Percentiles rank a stretch among this genome's conserved stretches.
Evolutionary conservation across 345 rosid species (phyloP).

Genomic region (Citropsis articulata): DNA sequence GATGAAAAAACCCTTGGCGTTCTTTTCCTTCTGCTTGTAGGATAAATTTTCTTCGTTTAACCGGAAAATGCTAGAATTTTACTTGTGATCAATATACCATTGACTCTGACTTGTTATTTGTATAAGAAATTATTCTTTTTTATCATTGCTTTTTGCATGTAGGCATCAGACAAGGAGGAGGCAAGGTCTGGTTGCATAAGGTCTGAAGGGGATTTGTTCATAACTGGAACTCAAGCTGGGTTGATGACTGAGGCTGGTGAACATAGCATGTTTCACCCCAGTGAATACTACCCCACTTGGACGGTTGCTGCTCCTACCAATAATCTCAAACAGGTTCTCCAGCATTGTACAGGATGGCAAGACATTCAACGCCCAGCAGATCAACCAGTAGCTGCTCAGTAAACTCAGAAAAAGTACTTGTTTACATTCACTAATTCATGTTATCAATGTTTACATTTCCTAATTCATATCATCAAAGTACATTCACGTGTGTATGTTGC

Average conservation of each 20-base stretch:
- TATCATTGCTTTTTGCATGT: conserved; percentile 14
- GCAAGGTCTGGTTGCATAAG: conserved; percentile 50
- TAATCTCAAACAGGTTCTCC: conserved; percentile 65
- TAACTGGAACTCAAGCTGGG: conserved; percentile 62
- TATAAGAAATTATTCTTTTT: background rate
- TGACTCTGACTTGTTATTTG: background rate
- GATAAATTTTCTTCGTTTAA: background rate
- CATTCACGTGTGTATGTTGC: background rate
- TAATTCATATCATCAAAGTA: background rate
- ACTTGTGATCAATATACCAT: background rate
- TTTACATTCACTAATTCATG: background rate
- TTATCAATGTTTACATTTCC: background rate
- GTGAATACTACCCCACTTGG: conserved; percentile 66
- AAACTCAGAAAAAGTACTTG: background rate
- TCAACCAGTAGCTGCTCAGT: conserved; percentile 19
- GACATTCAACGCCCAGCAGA: conserved; percentile 55
- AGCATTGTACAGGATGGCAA: conserved; percentile 80
- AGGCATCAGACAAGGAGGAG: conserved; percentile 76
- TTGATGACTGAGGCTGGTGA: conserved; percentile 33
- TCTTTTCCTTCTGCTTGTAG: background rate
- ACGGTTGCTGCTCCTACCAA: conserved; percentile 67
- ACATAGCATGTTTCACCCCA: conserved; percentile 56
- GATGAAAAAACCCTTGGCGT: background rate
- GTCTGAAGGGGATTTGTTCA: conserved; percentile 80
- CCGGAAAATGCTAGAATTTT: background rate